A percentile compares a stretch with the other conserved stretches of the same genome.
phyloP scores from a whole-genome alignment of 2,329 filamentous ascomycete genomes.

The Hirsutella minnesotensis region DNA sequence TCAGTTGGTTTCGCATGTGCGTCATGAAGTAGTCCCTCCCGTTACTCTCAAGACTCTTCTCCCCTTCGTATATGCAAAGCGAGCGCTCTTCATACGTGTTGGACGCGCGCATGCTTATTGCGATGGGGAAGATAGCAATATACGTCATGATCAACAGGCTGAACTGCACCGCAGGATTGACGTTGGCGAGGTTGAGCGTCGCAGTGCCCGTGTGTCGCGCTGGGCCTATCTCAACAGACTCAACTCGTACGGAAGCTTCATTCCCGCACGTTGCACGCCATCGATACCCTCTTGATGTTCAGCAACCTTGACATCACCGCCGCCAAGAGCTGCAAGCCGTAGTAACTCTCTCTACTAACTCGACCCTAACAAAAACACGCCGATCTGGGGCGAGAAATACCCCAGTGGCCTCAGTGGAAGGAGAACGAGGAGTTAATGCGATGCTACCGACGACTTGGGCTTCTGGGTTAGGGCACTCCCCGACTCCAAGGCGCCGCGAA shows the following conservation, averaged over 20 bases:
- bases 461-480: background rate
- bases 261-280: no score
- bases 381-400: no score
- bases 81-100: constrained; percentile 50
- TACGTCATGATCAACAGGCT: constrained; percentile 56
- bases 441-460: background rate
- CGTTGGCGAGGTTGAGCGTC: constrained; percentile 34
- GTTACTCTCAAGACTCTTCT: constrained; percentile 14
- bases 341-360: no score
- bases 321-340: no score
- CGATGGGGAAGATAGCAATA: constrained; percentile 48
- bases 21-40: constrained; percentile 17
- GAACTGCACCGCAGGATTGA: constrained; percentile 44
- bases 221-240: no score
- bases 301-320: no score
- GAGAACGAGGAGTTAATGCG: no score
- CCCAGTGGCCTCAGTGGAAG: no score
- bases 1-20: constrained; percentile 25
- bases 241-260: no score
- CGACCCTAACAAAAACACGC: no score
- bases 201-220: constrained; percentile 34
- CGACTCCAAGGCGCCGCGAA: background rate
- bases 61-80: constrained; percentile 43
- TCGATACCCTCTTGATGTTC: no score
- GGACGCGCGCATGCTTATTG: constrained; percentile 47